These are phyloP conservation scores for Chlorella vulgaris DNA, from an alignment of 139 green algal genomes.

Conservation along the genomic window DNA sequence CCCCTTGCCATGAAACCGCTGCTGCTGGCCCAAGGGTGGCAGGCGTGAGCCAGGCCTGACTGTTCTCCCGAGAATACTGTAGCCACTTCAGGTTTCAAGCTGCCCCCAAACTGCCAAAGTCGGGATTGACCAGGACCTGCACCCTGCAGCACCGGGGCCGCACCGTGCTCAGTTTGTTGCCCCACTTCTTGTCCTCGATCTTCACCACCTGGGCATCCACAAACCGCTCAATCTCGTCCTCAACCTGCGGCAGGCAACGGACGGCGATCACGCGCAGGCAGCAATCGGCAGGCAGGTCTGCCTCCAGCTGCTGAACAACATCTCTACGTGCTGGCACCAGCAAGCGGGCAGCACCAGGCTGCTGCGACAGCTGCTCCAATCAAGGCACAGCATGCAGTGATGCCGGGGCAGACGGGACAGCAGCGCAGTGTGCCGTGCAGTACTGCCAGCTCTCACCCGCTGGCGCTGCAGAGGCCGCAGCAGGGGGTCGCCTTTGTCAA, in stretches of 20 bases:
- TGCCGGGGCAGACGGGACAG: no score
- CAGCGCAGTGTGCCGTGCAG: no score
- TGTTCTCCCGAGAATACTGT: no score
- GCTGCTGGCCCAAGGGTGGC: no score
- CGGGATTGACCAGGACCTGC: no score
- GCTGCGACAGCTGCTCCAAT: not conserved
- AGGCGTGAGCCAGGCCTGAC: no score
- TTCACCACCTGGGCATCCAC: slow-evolving; percentile 76
- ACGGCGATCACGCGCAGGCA: no score
- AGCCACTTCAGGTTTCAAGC: no score
- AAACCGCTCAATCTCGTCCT: slow-evolving; percentile 65
- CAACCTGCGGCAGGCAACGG: slow-evolving; percentile 51
- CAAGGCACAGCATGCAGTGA: not conserved
- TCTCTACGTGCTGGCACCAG: not conserved
- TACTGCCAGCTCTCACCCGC: slow-evolving; percentile 29
- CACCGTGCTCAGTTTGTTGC: slow-evolving; percentile 70
- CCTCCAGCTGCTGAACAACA: not conserved
- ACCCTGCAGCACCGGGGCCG: not conserved
- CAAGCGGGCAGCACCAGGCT: not conserved
- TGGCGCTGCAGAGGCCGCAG: slow-evolving; percentile 61
- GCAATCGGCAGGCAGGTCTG: not conserved
- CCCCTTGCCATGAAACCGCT: no score
- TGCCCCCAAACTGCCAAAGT: no score
- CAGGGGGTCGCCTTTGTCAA: slow-evolving; percentile 64
- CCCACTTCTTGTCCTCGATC: slow-evolving; percentile 87